These are phyloP conservation scores for Penicillium sp. DNA, from an alignment of 2,329 filamentous ascomycete genomes.

Conservation along the genomic window DNA sequence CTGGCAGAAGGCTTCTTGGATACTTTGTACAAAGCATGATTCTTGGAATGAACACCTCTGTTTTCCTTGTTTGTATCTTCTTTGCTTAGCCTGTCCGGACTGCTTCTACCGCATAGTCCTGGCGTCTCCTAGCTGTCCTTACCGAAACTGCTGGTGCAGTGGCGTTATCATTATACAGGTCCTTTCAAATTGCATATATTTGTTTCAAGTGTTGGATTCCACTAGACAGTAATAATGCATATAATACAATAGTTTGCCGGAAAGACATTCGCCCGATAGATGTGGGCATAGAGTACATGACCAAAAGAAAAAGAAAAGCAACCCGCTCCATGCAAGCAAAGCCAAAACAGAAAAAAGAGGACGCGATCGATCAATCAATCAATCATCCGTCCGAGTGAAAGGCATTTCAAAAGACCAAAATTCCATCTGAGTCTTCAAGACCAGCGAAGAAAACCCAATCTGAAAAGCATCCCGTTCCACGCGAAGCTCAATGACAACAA, in stretches of 20 bases:
- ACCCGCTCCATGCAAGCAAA: slow-evolving; percentile 16
- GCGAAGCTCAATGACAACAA: not conserved
- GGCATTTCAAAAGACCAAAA: not conserved
- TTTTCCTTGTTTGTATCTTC: slow-evolving; percentile 11
- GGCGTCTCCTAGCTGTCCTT: slow-evolving; percentile 4
- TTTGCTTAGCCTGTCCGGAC: not conserved
- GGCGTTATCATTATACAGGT: slow-evolving; percentile 18
- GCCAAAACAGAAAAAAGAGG: slow-evolving; percentile 8
- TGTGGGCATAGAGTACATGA: slow-evolving; percentile 9
- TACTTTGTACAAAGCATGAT: slow-evolving; percentile 80
- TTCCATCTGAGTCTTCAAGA: not conserved
- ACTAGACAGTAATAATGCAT: slow-evolving; percentile 2
- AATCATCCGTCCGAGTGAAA: not conserved
- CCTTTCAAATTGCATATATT: slow-evolving; percentile 23
- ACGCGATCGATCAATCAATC: not conserved
- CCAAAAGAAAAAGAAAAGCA: slow-evolving; percentile 4
- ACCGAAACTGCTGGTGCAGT: slow-evolving; percentile 1
- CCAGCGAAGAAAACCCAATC: not conserved
- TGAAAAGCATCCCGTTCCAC: not conserved
- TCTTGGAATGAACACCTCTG: not conserved
- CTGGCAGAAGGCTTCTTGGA: slow-evolving; percentile 89
- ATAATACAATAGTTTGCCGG: slow-evolving; percentile 7
- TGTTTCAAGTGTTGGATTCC: not conserved
- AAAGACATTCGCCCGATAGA: not conserved
- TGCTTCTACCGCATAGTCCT: not conserved